These are phyloP conservation scores for Metrosideros polymorpha DNA, from an alignment of 441 rosid species.

Conservation along the genomic window DNA sequence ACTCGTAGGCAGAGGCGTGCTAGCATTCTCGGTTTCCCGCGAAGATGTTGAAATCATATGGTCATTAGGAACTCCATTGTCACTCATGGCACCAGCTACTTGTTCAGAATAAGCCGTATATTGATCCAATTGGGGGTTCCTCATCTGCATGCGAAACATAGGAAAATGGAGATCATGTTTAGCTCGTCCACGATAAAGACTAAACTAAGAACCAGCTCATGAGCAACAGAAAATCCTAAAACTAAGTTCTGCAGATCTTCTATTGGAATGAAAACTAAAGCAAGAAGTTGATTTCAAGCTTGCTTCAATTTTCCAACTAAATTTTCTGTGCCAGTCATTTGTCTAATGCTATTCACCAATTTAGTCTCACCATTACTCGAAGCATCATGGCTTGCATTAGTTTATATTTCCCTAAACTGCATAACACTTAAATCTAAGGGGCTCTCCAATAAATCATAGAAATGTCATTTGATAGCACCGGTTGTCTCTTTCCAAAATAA, in stretches of 20 bases:
- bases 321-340: neutral
- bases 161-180: neutral
- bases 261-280: neutral
- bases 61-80: constrained; percentile 2
- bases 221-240: neutral
- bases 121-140: constrained; percentile 22
- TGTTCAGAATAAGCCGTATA: constrained; percentile 18
- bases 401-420: neutral
- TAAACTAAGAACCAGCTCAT: neutral
- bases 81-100: neutral
- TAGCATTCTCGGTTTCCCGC: constrained; percentile 11
- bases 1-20: constrained; percentile 13
- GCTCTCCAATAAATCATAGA: neutral
- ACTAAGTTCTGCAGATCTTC: neutral
- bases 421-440: neutral
- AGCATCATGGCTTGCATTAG: neutral
- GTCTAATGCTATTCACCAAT: neutral
- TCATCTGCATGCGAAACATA: constrained; percentile 15
- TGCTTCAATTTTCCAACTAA: neutral
- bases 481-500: neutral
- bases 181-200: neutral
- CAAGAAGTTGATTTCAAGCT: neutral
- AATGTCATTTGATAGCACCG: neutral
- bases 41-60: neutral
- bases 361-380: neutral